Evolutionary conservation across 371 early-diverging fungal genomes (phyloP), one percentile per base, ranked within the genome.

Genomic region (Syncephalastrum sp.): DNA sequence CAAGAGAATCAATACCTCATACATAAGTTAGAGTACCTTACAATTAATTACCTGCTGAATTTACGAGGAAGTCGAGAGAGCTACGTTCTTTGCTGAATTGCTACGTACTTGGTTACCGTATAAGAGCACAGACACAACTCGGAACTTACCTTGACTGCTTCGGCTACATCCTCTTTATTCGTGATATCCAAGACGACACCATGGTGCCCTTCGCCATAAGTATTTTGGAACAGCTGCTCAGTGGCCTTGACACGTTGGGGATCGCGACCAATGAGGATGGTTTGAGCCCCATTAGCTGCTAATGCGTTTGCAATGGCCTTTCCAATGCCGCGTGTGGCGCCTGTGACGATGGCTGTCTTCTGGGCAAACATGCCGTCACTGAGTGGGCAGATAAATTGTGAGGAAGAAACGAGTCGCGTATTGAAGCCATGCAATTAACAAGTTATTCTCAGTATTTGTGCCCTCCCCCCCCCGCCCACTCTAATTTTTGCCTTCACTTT

Each of bases 241-340:
- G 73, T 67, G 21, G 55, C 50, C 10, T 64, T 25, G 25, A 82
- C 78, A 24, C 78, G 72, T 47, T 64, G 69, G 5, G 61, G 50
- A 71, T 86, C 74, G 10, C 81, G 77, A 2, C 89, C 88, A 5
- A 84, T 61, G 3, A 86, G 56, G n/a, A 86, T 75, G 14, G 83
- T 69, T 2, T 68, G 67, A 1, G 82, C 83, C 1, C 88, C 88
- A 10, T 82, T 70, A 13, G 57, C 53, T 1, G 89, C 87, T 63
- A 88, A 85, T 24, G 77, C 68, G 21, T 77, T 55, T 3, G 85
- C 84, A 59, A 85, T 84, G 42, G 82, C 82, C 0, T 79, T 63
- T 8, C 91, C 91, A 55, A 91, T 89, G n/a, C 91, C 91, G 47
- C 91, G 83, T 47, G 85, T 86, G 0, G 88, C 91, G 0, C 91